These are phyloP conservation scores for Candida sojae DNA, from an alignment of 1,139 yeast genomes.

Conservation along the genomic window DNA sequence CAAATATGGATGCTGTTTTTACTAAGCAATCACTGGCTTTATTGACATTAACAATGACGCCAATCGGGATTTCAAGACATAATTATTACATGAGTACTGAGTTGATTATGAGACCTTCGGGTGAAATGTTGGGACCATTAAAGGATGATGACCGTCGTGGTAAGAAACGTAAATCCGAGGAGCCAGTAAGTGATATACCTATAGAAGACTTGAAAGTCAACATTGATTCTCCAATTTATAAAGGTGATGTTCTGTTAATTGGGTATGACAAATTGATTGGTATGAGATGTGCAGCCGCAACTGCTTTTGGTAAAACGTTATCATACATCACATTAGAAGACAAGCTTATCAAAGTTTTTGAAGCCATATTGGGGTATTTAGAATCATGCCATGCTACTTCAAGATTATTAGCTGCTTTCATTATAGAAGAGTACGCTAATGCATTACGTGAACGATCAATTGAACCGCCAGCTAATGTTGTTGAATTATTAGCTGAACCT, in stretches of 20 bases:
- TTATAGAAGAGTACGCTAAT: conserved; percentile 72
- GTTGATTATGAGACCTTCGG: conserved; percentile 80
- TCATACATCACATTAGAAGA: conserved; percentile 51
- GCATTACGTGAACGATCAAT: conserved; percentile 23
- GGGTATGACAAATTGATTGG: conserved; percentile 75
- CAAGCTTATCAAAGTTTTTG: conserved; percentile 37
- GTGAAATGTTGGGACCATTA: conserved; percentile 44
- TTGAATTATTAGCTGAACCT: conserved; percentile 30
- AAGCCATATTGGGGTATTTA: conserved; percentile 42
- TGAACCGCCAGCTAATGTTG: conserved; percentile 12
- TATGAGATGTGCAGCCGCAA: conserved; percentile 76
- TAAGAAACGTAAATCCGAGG: conserved; percentile 37
- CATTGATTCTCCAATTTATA: conserved; percentile 89
- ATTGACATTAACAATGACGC: conserved; percentile 78
- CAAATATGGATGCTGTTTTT: conserved; percentile 28
- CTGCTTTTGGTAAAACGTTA: conserved; percentile 72
- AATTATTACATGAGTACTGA: conserved; percentile 81
- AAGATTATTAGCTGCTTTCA: conserved; percentile 66
- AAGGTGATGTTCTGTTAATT: conserved; percentile 87
- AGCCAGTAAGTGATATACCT: conserved; percentile 48
- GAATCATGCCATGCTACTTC: conserved; percentile 78
- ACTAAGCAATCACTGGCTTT: conserved; percentile 57
- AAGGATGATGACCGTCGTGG: conserved; percentile 25
- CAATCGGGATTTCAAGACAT: conserved; percentile 90
- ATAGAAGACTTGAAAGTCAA: conserved; percentile 66